Conservation (phyloP, 176 grass and related monocot species). For the Chrysopogon serrulatus region DNA sequence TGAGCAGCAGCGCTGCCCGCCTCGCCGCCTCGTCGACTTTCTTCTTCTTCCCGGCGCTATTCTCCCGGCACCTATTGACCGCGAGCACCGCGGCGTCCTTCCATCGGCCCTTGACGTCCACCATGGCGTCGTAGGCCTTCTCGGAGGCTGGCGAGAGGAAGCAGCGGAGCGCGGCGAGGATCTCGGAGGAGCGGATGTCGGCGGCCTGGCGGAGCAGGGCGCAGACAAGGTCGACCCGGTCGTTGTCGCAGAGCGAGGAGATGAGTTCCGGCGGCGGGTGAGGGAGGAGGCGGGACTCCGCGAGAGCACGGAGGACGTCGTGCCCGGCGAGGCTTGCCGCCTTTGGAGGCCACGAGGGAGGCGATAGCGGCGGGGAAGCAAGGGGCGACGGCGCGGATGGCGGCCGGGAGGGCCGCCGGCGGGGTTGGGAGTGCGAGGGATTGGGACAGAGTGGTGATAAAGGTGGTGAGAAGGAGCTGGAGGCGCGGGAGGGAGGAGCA, state of each 20-base stretch:
- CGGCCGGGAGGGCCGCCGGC: not conserved
- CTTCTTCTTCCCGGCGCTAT: conserved; percentile 30
- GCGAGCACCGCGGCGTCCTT: conserved; percentile 54
- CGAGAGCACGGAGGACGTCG: conserved; percentile 48
- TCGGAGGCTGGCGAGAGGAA: conserved; percentile 61
- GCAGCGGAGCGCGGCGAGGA: conserved; percentile 50
- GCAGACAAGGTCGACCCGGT: conserved; percentile 48
- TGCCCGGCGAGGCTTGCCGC: conserved; percentile 23
- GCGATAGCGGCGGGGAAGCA: conserved; percentile 34
- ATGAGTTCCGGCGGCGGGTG: conserved; percentile 34
- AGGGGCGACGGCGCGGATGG: conserved; percentile 29
- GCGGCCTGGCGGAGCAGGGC: conserved; percentile 49
- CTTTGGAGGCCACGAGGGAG: conserved; percentile 29
- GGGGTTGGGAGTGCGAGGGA: conserved; percentile 33
- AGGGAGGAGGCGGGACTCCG: conserved; percentile 32
- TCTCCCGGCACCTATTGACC: conserved; percentile 35
- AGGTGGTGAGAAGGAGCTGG: conserved; percentile 35
- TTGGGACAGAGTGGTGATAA: conserved; percentile 26
- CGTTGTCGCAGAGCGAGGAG: conserved; percentile 31
- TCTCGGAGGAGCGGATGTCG: conserved; percentile 54
- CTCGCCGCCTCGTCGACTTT: conserved; percentile 15
- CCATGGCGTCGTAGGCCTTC: conserved; percentile 52
- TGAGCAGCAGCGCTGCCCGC: conserved; percentile 53
- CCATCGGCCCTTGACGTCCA: conserved; percentile 51
- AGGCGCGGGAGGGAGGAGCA: conserved; percentile 24